Evolutionary conservation across 768 basidiomycete genomes (phyloP), one percentile per base, ranked within the genome.

Genomic region (Suillus tomentosus): DNA sequence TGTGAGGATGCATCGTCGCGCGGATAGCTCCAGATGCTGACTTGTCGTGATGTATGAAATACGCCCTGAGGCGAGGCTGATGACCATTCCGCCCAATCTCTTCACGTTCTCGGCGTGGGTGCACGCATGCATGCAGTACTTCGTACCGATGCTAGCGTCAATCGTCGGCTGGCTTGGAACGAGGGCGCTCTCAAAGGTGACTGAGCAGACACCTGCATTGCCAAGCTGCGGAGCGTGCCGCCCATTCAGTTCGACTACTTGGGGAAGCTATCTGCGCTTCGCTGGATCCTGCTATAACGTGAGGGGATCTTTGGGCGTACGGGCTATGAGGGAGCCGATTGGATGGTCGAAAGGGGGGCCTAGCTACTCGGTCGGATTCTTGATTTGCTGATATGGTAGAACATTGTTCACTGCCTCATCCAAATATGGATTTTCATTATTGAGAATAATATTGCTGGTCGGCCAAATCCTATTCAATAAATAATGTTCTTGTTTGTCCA

Each of bases 171-270:
- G 80, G 50, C 70, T 88, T 51, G 82, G 81, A 6, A 37, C 13
- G 51, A 73, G 81, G 48, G 69, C 72, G 59, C 71, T 55, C 36
- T 34, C 19, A 11, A 55, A 55, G 36, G 54, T n/a, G 36, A 55
- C 70, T 71, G 68, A 71, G 65, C 36, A 71, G 67, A 67, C 76
- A 63, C 76, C 79, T 31, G 85, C 85, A 77, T 95, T 36, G 91
- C 94, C 7, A 91, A 90, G 66, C 87, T 91, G 17, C 76, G 98
- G 58, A 82, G 84, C n/a, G 88, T 90, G 61, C 94, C 91, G 39
- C 95, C 96, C 1, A 87, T 99, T 50, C 96, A 98, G 72, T 94
- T 98, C 31, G 97, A 99, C 70, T 93, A 95, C 66, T 95, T 99
- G 53, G 97, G 3, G 86, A 89, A 69, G 93, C 95, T 0, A 84